Conservation (phyloP, 2,329 filamentous ascomycete genomes). For the Cladophialophora bantiana region DNA sequence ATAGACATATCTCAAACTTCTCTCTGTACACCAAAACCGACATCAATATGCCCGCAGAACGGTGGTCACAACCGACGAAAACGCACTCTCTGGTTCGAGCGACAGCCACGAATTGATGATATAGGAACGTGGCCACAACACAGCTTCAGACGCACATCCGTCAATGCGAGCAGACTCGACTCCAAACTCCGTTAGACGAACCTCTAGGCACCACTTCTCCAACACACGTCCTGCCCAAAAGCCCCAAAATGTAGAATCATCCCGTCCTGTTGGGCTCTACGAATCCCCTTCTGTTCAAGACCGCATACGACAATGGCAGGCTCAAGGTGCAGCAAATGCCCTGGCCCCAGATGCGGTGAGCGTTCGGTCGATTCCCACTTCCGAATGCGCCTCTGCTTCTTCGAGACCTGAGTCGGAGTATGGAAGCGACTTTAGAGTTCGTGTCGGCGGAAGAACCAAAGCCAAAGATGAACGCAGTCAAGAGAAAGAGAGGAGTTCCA, state of each 20-base stretch:
- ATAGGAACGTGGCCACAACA: conserved; percentile 5
- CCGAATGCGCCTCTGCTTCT: conserved; percentile 29
- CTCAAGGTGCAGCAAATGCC: conserved; percentile 67
- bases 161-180: conserved; percentile 47
- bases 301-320: conserved; percentile 85
- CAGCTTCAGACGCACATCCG: conserved; percentile 11
- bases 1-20: background rate
- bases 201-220: conserved; percentile 20
- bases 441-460: conserved; percentile 28
- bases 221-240: conserved; percentile 21
- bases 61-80: conserved; percentile 9
- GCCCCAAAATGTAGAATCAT: conserved; percentile 33
- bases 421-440: conserved; percentile 24
- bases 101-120: conserved; percentile 25
- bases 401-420: conserved; percentile 28
- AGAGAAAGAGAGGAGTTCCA: conserved; percentile 53
- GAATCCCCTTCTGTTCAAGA: conserved; percentile 73
- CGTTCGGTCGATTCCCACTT: conserved; percentile 35
- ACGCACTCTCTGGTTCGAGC: background rate
- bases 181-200: conserved; percentile 45
- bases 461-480: conserved; percentile 34
- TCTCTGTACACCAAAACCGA: background rate
- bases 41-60: conserved; percentile 12
- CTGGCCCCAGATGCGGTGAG: conserved; percentile 39
- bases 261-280: conserved; percentile 55